Base-by-base conservation (phyloP, 1,284 basidiomycete genomes). In the Volvariella surrecta region DNA sequence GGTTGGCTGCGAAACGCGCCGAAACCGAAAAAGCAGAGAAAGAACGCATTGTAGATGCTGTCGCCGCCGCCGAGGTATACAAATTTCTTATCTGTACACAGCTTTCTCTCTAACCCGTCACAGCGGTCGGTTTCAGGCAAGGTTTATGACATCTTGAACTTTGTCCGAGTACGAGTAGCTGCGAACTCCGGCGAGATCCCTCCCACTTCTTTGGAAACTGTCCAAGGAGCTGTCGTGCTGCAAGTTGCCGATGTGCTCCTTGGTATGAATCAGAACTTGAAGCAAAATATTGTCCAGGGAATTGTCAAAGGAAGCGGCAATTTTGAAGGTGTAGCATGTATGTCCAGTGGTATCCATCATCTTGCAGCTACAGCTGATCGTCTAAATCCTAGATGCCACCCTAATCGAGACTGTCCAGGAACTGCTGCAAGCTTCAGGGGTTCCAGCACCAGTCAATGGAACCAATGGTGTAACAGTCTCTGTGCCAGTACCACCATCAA, bases 121-220 rank as follows among this genome's bases (percentile, higher is more conserved):
- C 51, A 81, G 76, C 57, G 58, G 42, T 53, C 58, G 17, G 54
- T 58, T 39, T 56, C 58, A 17, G 57, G 54, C 30, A 74, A 64
- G 54, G 64, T 70, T 2, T 69, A 67, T 1, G 70, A 76, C 4
- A 59, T 90, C 17, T 59, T 89, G 39, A 67, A 73, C 15, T 73
- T 91, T 57, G 65, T 89, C 44, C 75, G 77, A 24, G 55, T 91
- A 19, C 79, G 79, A 45, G 60, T 73, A 22, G 61, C 76, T n/a
- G 60, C 89, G 37, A 57, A 66, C n/a, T 53, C 61, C 20, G 70
- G 69, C 1, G 65, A 71, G 47, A 61, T 70, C 0, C 58, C 15
- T 60, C 76, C 10, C 61, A 7, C 34, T 7, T 35, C 66, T 32
- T 57, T 82, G 32, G 67, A 64, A 39, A 71, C 77, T 17, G 50